Evolutionary conservation across 2,329 filamentous ascomycete genomes (phyloP), one percentile per base, ranked within the genome.

Genomic region (Paracoccidioides brasiliensis): DNA sequence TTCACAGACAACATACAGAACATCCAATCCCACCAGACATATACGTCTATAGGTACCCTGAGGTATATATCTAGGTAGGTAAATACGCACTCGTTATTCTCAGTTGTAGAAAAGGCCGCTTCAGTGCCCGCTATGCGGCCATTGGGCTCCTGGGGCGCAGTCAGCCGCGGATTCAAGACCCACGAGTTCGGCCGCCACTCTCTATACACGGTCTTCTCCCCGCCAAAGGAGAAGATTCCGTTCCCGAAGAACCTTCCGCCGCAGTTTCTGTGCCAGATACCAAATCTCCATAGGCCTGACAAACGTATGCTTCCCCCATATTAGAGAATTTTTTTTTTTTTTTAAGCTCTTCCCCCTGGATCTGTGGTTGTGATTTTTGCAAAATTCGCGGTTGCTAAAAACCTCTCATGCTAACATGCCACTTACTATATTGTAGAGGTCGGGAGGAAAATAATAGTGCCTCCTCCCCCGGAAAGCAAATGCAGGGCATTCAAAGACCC

Each of bases 131-230:
- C 76, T 49, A 68, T 76, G 72, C 82, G 85, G 80, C 85, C 86
- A 59, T 71, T 87, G 66, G 80, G 81, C 76, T 84, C 82, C 72
- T 81, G 87, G 68, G 87, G 86, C 72, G 75, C 80, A 35, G 73
- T 81, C 41, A 67, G 88, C 63, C 77, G 83, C 60, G 77, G 80
- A 66, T 72, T 78, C 49, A 57, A 53, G 28, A 77, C 77, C 58
- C 78, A 80, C 56, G 72, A 68, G 55, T 63, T 66, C 43, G 65
- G 64, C 52, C 68, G 67, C 53, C 70, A 82, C 62, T 74, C 76
- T 57, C 71, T 84, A 68, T 70, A 73, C 48, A 76, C 78, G 59
- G 66, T 74, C 59, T 72, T 78, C 64, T 68, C 74, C 54, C 62
- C 73, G 56, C 71, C 67, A 52, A 70, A 70, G 58, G 67, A 69